Evolutionary conservation across 768 basidiomycete species (phyloP).

Genomic region (Calvatia gigantea): DNA sequence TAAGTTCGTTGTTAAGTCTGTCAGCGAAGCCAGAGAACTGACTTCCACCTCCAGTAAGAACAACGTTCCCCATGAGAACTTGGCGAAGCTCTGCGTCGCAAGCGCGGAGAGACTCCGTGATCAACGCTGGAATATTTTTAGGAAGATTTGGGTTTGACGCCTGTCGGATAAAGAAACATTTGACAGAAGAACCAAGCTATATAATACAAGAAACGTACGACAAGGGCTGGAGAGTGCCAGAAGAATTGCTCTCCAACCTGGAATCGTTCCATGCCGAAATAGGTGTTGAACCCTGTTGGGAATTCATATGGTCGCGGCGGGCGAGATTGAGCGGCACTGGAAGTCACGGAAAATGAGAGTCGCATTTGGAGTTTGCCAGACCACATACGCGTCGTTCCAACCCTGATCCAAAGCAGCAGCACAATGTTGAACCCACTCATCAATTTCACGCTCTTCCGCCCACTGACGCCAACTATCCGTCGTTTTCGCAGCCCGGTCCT

Average conservation of each 20-base stretch:
- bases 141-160: constrained; percentile 64
- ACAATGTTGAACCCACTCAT: constrained; percentile 91
- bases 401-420: constrained; percentile 82
- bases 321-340: constrained; percentile 57
- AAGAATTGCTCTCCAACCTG: constrained; percentile 89
- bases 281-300: constrained; percentile 86
- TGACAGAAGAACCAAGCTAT: constrained; percentile 3
- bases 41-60: constrained; percentile 93
- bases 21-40: constrained; percentile 84
- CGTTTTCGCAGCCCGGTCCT: constrained; percentile 68
- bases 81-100: constrained; percentile 92
- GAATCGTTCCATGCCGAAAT: constrained; percentile 80
- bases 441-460: constrained; percentile 80
- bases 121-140: constrained; percentile 71
- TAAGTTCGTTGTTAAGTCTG: constrained; percentile 74
- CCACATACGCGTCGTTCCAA: constrained; percentile 82
- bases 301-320: constrained; percentile 84
- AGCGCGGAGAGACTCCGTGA: constrained; percentile 72
- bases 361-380: not conserved
- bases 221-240: constrained; percentile 57
- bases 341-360: not conserved
- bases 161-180: no score
- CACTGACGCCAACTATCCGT: constrained; percentile 81
- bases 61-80: constrained; percentile 87
- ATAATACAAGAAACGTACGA: constrained; percentile 34